Base-by-base conservation (phyloP, 306 rosid species). In the Fagus sylvatica region DNA sequence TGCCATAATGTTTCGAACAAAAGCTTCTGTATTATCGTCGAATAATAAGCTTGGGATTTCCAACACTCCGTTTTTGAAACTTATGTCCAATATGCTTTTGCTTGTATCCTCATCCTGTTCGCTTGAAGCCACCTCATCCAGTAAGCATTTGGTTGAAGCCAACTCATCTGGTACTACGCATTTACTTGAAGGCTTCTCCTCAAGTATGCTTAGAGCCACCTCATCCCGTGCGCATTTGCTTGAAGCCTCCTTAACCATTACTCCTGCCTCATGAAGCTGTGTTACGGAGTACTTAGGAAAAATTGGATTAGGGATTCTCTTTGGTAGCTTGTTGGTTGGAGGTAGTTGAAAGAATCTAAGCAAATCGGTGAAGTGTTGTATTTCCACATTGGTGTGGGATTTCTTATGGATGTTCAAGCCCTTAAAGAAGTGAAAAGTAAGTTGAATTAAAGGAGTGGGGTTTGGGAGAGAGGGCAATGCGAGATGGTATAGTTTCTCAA, bases 351-450 rank as follows among this genome's bases (percentile, higher is more conserved):
- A 60, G 16, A 2, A 12, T 59, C 66, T 59, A 5, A 59, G 1
- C 37, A 59, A 59, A 59, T 59, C 66, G 32, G 32, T 2, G 6
- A 30, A 30, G 17, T 59, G 65, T 15, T 3, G 8, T 7, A 30
- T 59, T 59, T 11, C 0, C 17, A 30, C 10, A 10, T 30, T 11
- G 16, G 66, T 1, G 30, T 1, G 2, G 46, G 46, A 9, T 1
- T 41, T 6, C 1, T 2, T 19, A 7, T 2, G 5, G 6, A 0
- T 7, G 32, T 19, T 19, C 30, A 0, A 2, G 0, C 0, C 1
- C 4, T 0, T 0, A 19, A 16, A 19, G 46, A 41, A 2, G 0
- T 0, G 0, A 4, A 5, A n/a, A 9, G 11, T 1, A 19, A 55
- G 61, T 0, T 55, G 4, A 19, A 1, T 55, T 22, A 55, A 55